Evolutionary conservation across 176 grass and related monocot genomes (phyloP).

Genomic region (Oryza brachyantha): DNA sequence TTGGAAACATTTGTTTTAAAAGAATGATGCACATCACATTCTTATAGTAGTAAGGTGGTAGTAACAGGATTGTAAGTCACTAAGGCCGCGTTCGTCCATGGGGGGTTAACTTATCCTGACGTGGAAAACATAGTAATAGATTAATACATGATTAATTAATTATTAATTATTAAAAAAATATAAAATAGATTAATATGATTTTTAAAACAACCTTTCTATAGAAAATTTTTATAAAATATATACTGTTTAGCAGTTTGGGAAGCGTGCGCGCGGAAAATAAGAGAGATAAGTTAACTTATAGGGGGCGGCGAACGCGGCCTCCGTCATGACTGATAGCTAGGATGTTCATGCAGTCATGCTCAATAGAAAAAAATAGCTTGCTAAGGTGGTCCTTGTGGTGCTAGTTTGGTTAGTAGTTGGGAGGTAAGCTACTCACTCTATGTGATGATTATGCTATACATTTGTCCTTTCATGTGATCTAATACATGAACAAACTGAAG

Average conservation of each 20-base stretch:
- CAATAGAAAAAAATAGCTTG: conserved; percentile 10
- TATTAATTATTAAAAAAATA: too few relatives aligned
- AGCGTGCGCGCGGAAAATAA: too few relatives aligned
- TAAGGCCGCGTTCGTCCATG: too few relatives aligned
- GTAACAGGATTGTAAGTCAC: neutral
- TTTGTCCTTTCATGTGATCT: conserved; percentile 10
- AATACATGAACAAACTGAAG: conserved; percentile 5
- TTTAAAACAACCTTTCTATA: too few relatives aligned
- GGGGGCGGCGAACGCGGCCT: too few relatives aligned
- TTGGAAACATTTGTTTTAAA: neutral
- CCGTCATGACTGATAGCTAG: neutral
- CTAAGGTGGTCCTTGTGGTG: conserved; percentile 26
- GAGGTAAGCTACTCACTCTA: conserved; percentile 19
- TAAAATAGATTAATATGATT: too few relatives aligned
- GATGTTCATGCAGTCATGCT: neutral
- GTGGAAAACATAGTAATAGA: too few relatives aligned
- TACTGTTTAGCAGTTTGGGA: too few relatives aligned
- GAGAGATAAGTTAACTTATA: too few relatives aligned
- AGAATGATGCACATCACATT: neutral
- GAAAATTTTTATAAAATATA: too few relatives aligned
- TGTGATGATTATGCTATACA: conserved; percentile 19
- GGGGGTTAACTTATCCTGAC: too few relatives aligned
- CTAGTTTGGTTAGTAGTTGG: conserved; percentile 38
- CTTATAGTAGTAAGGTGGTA: neutral
- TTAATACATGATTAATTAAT: too few relatives aligned